Base-by-base conservation (phyloP, 441 rosid genomes). In the Brassica hybrid region DNA sequence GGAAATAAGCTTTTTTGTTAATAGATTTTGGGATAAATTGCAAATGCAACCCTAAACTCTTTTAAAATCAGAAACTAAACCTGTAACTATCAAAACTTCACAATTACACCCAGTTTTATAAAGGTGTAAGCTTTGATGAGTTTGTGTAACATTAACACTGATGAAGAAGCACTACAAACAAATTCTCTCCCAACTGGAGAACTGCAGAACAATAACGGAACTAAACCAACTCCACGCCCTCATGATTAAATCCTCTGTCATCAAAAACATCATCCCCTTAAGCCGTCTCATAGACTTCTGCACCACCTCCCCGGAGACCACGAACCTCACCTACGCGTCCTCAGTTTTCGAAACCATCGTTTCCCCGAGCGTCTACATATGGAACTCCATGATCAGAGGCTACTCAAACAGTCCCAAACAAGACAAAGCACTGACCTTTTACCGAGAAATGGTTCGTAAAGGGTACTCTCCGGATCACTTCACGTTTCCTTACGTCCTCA, bases 361-460 rank as follows among this genome's bases (percentile, higher is more conserved):
- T 32, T 65, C 2, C 12, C 83, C 83, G n/a, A 80, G 82, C 58
- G 80, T 80, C 13, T 80, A 80, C 72, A 77, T 80, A 74, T 83
- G 85, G 85, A 83, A 83, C 80, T 74, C 85, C 5, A 83, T 83
- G 80, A 80, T 83, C 78, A 77, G 79, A 80, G 83, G 85, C 30
- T 80, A 71, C 73, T 77, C 82, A 23, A 77, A 74, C 23, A 74
- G 72, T 48, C 21, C 34, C 38, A 61, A 9, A 3, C 81, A 52
- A 76, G 69, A 70, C 5, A 69, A 83, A 75, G 72, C 83, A 6
- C 58, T 83, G 14, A 34, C 27, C 59, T 70, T 77, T 56, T 83
- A 77, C 41, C 3, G 18, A 74, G 57, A 71, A 32, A 83, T 83
- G 85, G 58, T 77, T 61, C 78, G 73, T 11, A 71, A 75, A 69